These are phyloP conservation scores for Anethum foeniculum DNA, from an alignment of 140 eudicot genomes.

Conservation along the genomic window DNA sequence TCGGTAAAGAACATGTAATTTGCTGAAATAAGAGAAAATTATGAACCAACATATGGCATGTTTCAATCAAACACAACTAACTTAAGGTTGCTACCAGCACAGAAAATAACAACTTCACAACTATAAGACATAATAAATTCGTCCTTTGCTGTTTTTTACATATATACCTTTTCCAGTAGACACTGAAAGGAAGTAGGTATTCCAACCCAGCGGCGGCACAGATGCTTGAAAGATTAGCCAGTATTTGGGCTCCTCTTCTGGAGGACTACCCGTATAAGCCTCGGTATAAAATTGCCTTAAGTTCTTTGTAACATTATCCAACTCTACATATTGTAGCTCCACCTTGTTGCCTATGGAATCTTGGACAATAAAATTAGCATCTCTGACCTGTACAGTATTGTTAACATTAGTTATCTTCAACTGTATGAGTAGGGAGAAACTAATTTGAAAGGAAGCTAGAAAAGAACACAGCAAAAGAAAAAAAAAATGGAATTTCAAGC, in stretches of 20 bases:
- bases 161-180: conserved; percentile 46
- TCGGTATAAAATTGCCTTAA: conserved; percentile 56
- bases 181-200: conserved; percentile 68
- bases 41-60: background rate
- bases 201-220: conserved; percentile 89
- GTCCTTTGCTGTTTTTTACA: background rate
- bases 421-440: background rate
- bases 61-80: background rate
- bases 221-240: conserved; percentile 72
- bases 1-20: background rate
- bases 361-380: conserved; percentile 48
- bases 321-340: conserved; percentile 52
- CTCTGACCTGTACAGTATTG: conserved; percentile 47
- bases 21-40: background rate
- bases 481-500: background rate
- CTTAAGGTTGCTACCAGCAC: background rate
- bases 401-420: background rate
- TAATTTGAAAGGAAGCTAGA: background rate
- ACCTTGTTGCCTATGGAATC: conserved; percentile 54
- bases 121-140: background rate
- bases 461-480: background rate
- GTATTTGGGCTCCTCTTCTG: conserved; percentile 53
- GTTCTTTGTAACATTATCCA: conserved; percentile 54
- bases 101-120: background rate
- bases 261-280: conserved; percentile 74